Evolutionary conservation across 2,329 filamentous ascomycete species (phyloP), one percentile per base, ranked within the genome.

Genomic region (Emergomyces pasteurianus): DNA sequence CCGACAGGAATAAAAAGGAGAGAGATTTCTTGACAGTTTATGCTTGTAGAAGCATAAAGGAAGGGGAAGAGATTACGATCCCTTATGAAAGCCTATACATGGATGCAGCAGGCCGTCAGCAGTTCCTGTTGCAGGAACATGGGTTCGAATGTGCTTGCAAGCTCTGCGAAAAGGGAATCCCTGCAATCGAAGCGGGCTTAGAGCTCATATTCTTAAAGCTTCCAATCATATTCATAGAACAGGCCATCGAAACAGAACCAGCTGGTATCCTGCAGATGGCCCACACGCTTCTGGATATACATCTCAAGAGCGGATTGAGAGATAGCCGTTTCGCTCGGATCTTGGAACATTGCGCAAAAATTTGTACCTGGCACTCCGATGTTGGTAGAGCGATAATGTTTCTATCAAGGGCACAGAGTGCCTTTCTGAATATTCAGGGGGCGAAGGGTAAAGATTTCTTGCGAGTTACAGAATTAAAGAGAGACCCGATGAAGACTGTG

Each of bases 131-230:
- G n/a, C 36, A 58, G 1, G 53, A 58, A 2, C 68, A 64, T 57
- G 64, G 61, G 0, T 73, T 70, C 58, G 43, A 63, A 2, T 73
- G 70, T 57, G 43, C 31, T 16, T 73, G 71, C 62, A 46, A 62
- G 3, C 31, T 42, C 3, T 73, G 71, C 58, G 26, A 58, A 47
- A 14, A 53, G 2, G 63, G 62, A 10, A 58, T 58, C 2, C 18
- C 18, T 5, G 14, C 36, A 2, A 31, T 65, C 2, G 69, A 71
- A 31, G 36, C 58, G 9, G 54, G 58, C 0, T 56, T 69, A n/a
- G 52, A 55, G 9, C 26, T 61, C 9, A 57, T 60, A 2, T 58
- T 61, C 21, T 34, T 58, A 31, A 52, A 59, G 5, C 42, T 65
- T 38, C 62, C 64, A 4, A 26, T 31, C 1, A 58, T 56, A 9